Evolutionary conservation across 306 rosid species (phyloP), one percentile per base, ranked within the genome.

Genomic region (Cyclanthera cordifolia): DNA sequence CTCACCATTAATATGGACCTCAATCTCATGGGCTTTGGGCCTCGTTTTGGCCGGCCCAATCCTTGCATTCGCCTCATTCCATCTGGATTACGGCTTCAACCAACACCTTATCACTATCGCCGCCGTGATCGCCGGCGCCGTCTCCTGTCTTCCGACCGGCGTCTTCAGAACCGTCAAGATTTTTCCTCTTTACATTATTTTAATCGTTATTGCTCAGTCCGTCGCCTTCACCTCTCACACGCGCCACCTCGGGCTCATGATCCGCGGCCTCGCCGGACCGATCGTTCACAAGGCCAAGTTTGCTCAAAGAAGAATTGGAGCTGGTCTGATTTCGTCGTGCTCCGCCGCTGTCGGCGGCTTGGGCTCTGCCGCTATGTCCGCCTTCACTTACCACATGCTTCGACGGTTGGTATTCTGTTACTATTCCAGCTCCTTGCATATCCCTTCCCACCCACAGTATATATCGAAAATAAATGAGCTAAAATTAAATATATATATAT

Each of bases 1-100:
- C 64, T 79, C 92, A 0, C 67, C 97, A 0, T 50, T 92, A 53
- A 87, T 72, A 17, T 92, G 95, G 96, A 85, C 96, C 15, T 82
- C 97, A 61, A 81, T 92, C 55, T 87, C 84, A 1, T 92, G 97
- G 97, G 92, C 85, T 3, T 57, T 70, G 48, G 96, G 97, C n/a
- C 56, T 89, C 6, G 73, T 77, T 39, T 0, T 89, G 11, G 90
- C 89, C 15, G 85, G 86, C 70, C 97, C 97, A 13, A 49, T 83
- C 8, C 81, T 89, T 0, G 86, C 72, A 10, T 73, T 77, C 78
- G 34, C 81, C 11, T 86, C 96, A 72, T 79, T 78, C 80, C 88
- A 74, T 24, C 90, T 92, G 1, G 98, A 89, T 54, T 72, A 67
- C 12, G 93, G 95, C 30, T 63, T 75, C 25, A 70, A 72, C 71